These are phyloP conservation scores for Lodderomyces parapsilosis DNA, from an alignment of 1,139 yeast species.

Conservation along the genomic window DNA sequence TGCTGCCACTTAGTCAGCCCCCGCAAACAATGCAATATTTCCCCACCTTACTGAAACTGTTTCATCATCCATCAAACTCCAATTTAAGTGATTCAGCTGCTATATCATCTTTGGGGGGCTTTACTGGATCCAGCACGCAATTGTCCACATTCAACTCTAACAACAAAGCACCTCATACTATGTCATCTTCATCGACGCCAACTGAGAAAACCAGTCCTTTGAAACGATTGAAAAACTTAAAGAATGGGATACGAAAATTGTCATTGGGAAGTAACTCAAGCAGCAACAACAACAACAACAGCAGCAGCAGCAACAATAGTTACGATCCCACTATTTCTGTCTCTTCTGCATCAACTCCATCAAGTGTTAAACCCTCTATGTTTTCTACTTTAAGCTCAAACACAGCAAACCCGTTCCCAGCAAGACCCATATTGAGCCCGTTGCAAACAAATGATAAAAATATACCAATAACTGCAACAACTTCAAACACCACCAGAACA, in stretches of 20 bases:
- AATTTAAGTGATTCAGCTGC: constrained; percentile 8
- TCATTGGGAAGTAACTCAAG: constrained; percentile 18
- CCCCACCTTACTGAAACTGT: constrained; percentile 16
- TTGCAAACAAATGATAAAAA: constrained; percentile 8
- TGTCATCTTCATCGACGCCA: constrained; percentile 6
- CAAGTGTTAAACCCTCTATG: constrained; percentile 16
- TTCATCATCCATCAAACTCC: neutral
- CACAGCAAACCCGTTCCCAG: constrained; percentile 8
- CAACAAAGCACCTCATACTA: neutral
- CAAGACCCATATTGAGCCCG: constrained; percentile 13
- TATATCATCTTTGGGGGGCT: neutral
- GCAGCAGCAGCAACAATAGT: constrained; percentile 2
- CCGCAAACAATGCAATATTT: constrained; percentile 17
- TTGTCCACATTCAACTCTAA: neutral
- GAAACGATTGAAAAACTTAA: constrained; percentile 34
- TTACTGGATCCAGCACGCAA: constrained; percentile 1
- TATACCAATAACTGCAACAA: neutral
- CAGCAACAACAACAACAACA: constrained; percentile 4
- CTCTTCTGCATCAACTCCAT: constrained; percentile 4
- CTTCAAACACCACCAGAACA: constrained; percentile 7
- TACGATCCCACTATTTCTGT: neutral
- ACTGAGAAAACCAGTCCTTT: constrained; percentile 15
- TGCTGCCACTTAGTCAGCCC: no score
- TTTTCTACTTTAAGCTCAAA: constrained; percentile 4
- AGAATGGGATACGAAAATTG: constrained; percentile 36